These are phyloP conservation scores for Talaromyces pinophilus DNA, from an alignment of 2,329 filamentous ascomycete species.

Conservation along the genomic window DNA sequence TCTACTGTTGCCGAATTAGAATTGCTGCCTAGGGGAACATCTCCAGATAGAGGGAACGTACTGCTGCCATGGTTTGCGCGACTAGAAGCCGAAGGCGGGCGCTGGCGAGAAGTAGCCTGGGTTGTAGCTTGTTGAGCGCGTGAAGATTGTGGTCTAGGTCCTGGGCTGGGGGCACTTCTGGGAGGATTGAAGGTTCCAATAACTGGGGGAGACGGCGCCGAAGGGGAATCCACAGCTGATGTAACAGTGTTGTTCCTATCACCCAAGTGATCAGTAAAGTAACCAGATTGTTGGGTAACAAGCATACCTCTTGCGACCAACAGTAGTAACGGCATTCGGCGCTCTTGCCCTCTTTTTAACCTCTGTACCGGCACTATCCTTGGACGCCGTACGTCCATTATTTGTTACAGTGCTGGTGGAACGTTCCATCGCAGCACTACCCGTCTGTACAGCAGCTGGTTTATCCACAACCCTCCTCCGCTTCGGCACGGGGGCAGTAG, in stretches of 20 bases:
- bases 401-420: slow-evolving; percentile 40
- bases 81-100: slow-evolving; percentile 62
- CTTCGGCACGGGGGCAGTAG: slow-evolving; percentile 60
- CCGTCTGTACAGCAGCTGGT: slow-evolving; percentile 39
- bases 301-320: slow-evolving; percentile 72
- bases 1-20: slow-evolving; percentile 33
- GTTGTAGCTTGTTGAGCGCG: slow-evolving; percentile 75
- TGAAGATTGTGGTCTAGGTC: slow-evolving; percentile 64
- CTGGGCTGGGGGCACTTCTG: slow-evolving; percentile 64
- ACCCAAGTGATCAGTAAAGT: not conserved
- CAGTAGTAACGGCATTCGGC: slow-evolving; percentile 62
- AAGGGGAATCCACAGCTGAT: slow-evolving; percentile 63
- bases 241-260: slow-evolving; percentile 51
- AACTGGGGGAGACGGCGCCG: slow-evolving; percentile 73
- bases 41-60: slow-evolving; percentile 35
- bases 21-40: slow-evolving; percentile 31
- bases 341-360: slow-evolving; percentile 72
- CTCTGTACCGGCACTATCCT: slow-evolving; percentile 71
- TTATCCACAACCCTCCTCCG: slow-evolving; percentile 76
- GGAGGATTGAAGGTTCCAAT: slow-evolving; percentile 62
- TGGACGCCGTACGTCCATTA: slow-evolving; percentile 40
- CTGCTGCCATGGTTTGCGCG: slow-evolving; percentile 58
- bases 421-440: slow-evolving; percentile 42
- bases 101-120: slow-evolving; percentile 59
- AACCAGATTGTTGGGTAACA: not conserved